Evolutionary conservation across 78 protist species (phyloP).

Genomic region (slime mould (Dictyostelium discoideum)): DNA sequence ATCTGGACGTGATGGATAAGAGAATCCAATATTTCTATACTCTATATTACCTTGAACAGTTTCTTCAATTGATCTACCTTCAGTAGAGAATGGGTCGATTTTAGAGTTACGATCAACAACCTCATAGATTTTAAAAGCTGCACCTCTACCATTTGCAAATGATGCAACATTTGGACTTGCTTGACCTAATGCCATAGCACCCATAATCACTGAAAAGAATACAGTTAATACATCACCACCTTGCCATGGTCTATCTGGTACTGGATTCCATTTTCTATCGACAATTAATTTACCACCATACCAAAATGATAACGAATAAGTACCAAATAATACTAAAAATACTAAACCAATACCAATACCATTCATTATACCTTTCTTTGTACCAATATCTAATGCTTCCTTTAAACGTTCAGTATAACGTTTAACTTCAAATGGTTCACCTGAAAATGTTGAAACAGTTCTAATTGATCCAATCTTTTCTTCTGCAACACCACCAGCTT

Average conservation of each 20-base stretch:
- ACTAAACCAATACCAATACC: slow-evolving; percentile 84
- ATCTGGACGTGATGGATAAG: slow-evolving; percentile 86
- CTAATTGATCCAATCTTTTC: slow-evolving; percentile 84
- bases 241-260: slow-evolving; percentile 51
- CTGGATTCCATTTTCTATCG: slow-evolving; percentile 57
- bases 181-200: slow-evolving; percentile 88
- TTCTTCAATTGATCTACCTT: slow-evolving; percentile 28
- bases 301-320: slow-evolving; percentile 83
- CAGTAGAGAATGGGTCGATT: slow-evolving; percentile 65
- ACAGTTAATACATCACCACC: slow-evolving; percentile 83
- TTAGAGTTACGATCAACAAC: slow-evolving; percentile 77
- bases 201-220: slow-evolving; percentile 82
- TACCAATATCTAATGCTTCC: slow-evolving; percentile 53
- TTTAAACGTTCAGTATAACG: slow-evolving; percentile 18
- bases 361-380: slow-evolving; percentile 48
- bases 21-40: slow-evolving; percentile 74
- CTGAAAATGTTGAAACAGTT: slow-evolving; percentile 86
- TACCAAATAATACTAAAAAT: slow-evolving; percentile 67
- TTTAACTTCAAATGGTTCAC: slow-evolving; percentile 24
- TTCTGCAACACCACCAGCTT: slow-evolving; percentile 88
- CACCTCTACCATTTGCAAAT: slow-evolving; percentile 84
- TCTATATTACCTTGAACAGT: slow-evolving; percentile 73
- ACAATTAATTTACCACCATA: slow-evolving; percentile 79
- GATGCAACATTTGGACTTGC: slow-evolving; percentile 42
- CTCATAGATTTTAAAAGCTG: slow-evolving; percentile 81